Base-by-base conservation (phyloP, 768 basidiomycete genomes). In the Hygrocybe punicea region DNA sequence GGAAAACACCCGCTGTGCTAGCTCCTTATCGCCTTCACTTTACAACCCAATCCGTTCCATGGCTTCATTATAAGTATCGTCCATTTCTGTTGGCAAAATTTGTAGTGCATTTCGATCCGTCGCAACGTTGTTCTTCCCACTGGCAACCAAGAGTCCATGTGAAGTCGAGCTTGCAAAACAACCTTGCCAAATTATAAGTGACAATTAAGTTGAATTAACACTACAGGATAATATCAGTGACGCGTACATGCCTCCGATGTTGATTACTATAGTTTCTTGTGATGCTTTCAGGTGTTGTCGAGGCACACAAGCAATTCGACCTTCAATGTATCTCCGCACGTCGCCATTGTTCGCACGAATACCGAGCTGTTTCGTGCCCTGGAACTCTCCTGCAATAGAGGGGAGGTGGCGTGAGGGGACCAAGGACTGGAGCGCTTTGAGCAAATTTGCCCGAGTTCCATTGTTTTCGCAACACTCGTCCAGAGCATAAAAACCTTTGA, bases 21-120 rank as follows among this genome's bases (percentile, higher is more conserved):
- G 19, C 3, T 47, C 17, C 40, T 34, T 53, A 19, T 57, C 56
- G 21, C 35, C 33, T 19, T 56, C 39, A 37, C 4, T 9, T 40
- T 60, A 50, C 17, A 17, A 8, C 10, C 52, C 50, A 10, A 60
- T 60, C 44, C 56, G 55, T 3, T 57, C 56, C 56, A 60, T 57
- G 33, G 45, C 42, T 24, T 56, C 56, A 21, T 53, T n/a, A 33
- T 57, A 60, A 16, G 19, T 39, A 3, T 48, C 21, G 7, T 51
- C 21, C 33, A 60, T 19, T 14, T 33, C 56, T 8, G 7, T 50
- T 6, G 59, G 55, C 16, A 60, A 29, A 19, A n/a, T 49, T 6
- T 57, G 23, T 2, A 60, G 42, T 2, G 40, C 40, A 1, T 60
- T 16, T 3, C 14, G 50, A 34, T 57, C 49, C 4, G 9, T 37